Percentiles rank a stretch among this genome's conserved stretches.
Evolutionary conservation across 202 grass and related monocot species (phyloP).

Genomic region (Digitaria exilis): DNA sequence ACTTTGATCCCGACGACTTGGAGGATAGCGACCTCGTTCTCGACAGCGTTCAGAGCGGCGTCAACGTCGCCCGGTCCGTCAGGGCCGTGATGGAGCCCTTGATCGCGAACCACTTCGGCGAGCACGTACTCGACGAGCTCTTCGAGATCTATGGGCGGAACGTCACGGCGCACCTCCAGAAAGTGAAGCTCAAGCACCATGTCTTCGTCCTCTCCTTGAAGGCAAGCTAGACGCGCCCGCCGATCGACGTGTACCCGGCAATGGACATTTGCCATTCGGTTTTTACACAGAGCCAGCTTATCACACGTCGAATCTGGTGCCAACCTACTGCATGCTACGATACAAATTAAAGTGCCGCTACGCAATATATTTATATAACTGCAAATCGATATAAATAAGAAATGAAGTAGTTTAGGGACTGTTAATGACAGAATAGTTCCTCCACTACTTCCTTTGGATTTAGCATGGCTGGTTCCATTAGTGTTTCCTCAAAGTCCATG

Average conservation of each 20-base stretch:
- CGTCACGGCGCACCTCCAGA: constrained; percentile 32
- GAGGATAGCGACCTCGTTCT: constrained; percentile 15
- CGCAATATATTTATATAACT: not conserved
- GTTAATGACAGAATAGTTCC: too few species aligned
- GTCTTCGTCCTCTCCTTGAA: constrained; percentile 51
- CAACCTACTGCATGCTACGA: too few species aligned
- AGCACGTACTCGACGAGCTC: constrained; percentile 49
- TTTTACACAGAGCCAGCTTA: too few species aligned
- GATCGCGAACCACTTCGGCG: constrained; percentile 53
- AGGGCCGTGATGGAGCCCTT: constrained; percentile 52
- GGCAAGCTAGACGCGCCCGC: constrained; percentile 5
- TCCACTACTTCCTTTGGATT: not conserved
- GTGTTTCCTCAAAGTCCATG: not conserved
- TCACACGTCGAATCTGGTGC: too few species aligned
- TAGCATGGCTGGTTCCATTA: not conserved
- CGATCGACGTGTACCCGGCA: not conserved
- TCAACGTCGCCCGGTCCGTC: constrained; percentile 34
- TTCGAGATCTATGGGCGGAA: constrained; percentile 48
- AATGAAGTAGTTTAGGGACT: too few species aligned
- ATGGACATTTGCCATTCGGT: not conserved
- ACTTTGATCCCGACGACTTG: constrained; percentile 59
- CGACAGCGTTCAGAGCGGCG: constrained; percentile 39
- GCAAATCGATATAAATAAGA: not conserved
- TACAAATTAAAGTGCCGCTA: not conserved
- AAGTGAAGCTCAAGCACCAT: constrained; percentile 49